These are phyloP conservation scores for Geotrichum klebahnii DNA, from an alignment of 1,139 yeast genomes.

Conservation along the genomic window DNA sequence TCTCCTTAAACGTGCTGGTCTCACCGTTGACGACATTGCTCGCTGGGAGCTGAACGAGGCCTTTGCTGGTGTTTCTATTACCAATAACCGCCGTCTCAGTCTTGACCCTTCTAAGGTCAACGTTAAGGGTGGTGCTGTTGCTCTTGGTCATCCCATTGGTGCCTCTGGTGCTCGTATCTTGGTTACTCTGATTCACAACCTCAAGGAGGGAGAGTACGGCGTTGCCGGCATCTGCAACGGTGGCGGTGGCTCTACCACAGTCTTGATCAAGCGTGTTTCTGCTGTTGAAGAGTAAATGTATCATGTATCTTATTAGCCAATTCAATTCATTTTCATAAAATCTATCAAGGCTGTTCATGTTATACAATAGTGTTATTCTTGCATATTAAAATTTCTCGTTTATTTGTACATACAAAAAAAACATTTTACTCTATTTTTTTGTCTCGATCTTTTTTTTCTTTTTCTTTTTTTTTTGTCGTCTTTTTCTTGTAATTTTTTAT, in stretches of 20 bases:
- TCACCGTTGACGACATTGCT: slow-evolving; percentile 47
- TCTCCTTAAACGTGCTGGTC: slow-evolving; percentile 61
- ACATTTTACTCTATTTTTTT: not conserved
- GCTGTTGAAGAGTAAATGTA: slow-evolving; percentile 20
- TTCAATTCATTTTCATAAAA: too few relatives aligned
- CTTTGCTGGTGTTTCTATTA: slow-evolving; percentile 85
- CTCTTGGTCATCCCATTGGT: slow-evolving; percentile 92
- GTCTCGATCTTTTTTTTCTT: not conserved
- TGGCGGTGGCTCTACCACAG: slow-evolving; percentile 92
- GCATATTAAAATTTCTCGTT: too few relatives aligned
- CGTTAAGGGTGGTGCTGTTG: slow-evolving; percentile 94
- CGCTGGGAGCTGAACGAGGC: slow-evolving; percentile 91
- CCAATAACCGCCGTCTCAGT: slow-evolving; percentile 66
- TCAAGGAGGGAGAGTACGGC: slow-evolving; percentile 82
- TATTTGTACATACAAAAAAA: too few relatives aligned
- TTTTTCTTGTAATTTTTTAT: not conserved
- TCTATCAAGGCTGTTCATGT: too few relatives aligned
- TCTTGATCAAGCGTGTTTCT: slow-evolving; percentile 55
- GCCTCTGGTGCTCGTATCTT: slow-evolving; percentile 91
- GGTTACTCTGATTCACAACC: slow-evolving; percentile 69
- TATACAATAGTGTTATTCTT: too few relatives aligned
- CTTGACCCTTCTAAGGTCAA: slow-evolving; percentile 69
- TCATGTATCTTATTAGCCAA: not conserved
- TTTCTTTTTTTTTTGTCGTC: not conserved
- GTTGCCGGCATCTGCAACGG: slow-evolving; percentile 94